Evolutionary conservation across 2,329 filamentous ascomycete species (phyloP).

Genomic region (Botrytis fragariae): DNA sequence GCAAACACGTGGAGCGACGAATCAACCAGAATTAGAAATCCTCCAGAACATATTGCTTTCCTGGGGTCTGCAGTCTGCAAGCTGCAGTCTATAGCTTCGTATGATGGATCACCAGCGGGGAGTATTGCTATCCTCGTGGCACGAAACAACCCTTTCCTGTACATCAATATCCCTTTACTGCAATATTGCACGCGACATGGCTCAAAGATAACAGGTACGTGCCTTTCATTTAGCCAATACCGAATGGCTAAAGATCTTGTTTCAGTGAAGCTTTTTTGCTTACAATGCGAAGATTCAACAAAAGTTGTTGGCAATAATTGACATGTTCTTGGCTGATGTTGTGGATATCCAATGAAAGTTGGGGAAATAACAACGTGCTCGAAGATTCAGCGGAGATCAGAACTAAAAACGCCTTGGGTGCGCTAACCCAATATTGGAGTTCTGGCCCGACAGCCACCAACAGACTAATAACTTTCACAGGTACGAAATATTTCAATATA

Average conservation of each 20-base stretch:
- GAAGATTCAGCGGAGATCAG: not conserved
- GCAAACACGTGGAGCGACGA: conserved; percentile 2
- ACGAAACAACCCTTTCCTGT: not conserved
- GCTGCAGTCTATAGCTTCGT: not conserved
- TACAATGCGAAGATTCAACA: not conserved
- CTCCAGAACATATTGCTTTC: not conserved
- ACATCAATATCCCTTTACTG: not conserved
- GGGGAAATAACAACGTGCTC: conserved; percentile 18
- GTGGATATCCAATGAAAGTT: conserved; percentile 7
- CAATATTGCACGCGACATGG: conserved; percentile 7
- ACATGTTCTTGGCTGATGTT: conserved; percentile 16
- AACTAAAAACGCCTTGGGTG: not conserved
- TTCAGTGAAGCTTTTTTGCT: not conserved
- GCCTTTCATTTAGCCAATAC: not conserved
- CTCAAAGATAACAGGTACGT: not conserved
- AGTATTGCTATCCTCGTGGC: not conserved
- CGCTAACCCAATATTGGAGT: not conserved
- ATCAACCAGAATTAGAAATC: not conserved
- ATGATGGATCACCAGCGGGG: not conserved
- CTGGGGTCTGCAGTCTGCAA: not conserved
- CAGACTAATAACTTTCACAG: not conserved
- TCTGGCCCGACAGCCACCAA: not conserved
- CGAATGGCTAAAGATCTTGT: not conserved
- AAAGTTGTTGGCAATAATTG: not conserved
- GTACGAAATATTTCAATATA: not conserved